Evolutionary conservation across 148 eudicot genomes (phyloP), one percentile per base, ranked within the genome.

Genomic region (Limonium bicolor): DNA sequence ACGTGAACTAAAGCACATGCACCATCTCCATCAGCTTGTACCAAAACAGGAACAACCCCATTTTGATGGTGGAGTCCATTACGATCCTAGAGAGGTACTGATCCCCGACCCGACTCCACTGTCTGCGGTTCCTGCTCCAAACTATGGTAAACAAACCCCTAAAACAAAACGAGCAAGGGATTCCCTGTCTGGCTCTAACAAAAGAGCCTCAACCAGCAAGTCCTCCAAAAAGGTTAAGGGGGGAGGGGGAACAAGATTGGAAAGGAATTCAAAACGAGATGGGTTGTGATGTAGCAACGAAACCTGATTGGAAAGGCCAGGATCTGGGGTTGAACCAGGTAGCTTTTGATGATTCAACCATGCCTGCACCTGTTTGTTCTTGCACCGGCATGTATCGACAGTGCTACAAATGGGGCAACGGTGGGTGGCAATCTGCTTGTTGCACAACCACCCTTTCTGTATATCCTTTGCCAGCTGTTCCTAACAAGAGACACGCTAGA

Each of bases 341-440:
- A 34, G 66, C 73, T 0, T 88, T 70, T 17, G 97, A 84, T 27
- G 97, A 84, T 30, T 38, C 93, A 31, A 71, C 80, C 16, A 90
- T 90, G 97, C 82, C 95, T 0, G 68, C 79, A 21, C 95, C 95
- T 0, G 80, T 80, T 38, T 90, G 97, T 58, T 90, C 97, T 0
- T 90, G 97, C 56, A 90, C 97, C 0, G 95, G 95, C 23, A 61
- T 71, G 1, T 59, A 75, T 7, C 61, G 97, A 34, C 87, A 92
- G 6, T 84, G 97, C 61, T 90, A 90, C 63, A 90, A 84, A 56
- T 90, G 97, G 97, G 97, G 97, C 1, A 80, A 73, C 26, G 97
- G 97, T 2, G 97, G 97, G 8, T 90, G 97, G 97, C 97, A 90
- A 41, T 90, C 97, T 4, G 76, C 97, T 0, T 90, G 97, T 49